Percentiles rank a stretch among this genome's conserved stretches.
Conservation (phyloP, 1,139 yeast species). For the Pichia sp. region DNA sequence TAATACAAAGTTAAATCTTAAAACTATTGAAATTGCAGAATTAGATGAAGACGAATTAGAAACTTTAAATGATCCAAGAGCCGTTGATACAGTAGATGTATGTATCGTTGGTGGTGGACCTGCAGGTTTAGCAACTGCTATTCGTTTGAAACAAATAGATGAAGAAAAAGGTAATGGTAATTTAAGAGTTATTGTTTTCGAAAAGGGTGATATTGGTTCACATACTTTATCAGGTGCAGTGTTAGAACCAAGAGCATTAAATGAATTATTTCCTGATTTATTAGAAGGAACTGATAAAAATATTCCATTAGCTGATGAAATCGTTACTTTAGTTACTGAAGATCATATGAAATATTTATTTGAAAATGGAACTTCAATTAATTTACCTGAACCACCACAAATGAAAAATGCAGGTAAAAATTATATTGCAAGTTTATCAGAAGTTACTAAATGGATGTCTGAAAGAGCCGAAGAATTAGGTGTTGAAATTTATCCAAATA, state of each 20-base stretch:
- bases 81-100: slow-evolving; percentile 80
- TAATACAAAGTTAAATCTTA: not conserved
- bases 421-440: slow-evolving; percentile 77
- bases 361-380: slow-evolving; percentile 42
- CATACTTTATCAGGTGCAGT: slow-evolving; percentile 95
- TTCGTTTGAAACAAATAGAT: slow-evolving; percentile 79
- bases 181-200: slow-evolving; percentile 78
- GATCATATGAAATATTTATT: slow-evolving; percentile 69
- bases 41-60: slow-evolving; percentile 42
- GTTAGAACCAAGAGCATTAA: slow-evolving; percentile 78
- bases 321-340: slow-evolving; percentile 64
- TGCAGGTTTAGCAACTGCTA: slow-evolving; percentile 93
- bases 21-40: slow-evolving; percentile 31
- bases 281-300: slow-evolving; percentile 39
- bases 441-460: slow-evolving; percentile 73
- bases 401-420: slow-evolving; percentile 75
- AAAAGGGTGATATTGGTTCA: slow-evolving; percentile 89
- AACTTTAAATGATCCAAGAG: slow-evolving; percentile 56
- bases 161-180: slow-evolving; percentile 61
- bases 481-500: slow-evolving; percentile 88
- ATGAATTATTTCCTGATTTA: slow-evolving; percentile 66
- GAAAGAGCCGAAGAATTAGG: slow-evolving; percentile 92
- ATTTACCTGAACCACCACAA: slow-evolving; percentile 92
- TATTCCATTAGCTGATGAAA: slow-evolving; percentile 68
- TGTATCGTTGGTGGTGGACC: slow-evolving; percentile 98